Percentiles rank a stretch among this genome's conserved stretches.
Evolutionary conservation across 176 grass and related monocot species (phyloP).

Genomic region (Alopecurus myosuroides): DNA sequence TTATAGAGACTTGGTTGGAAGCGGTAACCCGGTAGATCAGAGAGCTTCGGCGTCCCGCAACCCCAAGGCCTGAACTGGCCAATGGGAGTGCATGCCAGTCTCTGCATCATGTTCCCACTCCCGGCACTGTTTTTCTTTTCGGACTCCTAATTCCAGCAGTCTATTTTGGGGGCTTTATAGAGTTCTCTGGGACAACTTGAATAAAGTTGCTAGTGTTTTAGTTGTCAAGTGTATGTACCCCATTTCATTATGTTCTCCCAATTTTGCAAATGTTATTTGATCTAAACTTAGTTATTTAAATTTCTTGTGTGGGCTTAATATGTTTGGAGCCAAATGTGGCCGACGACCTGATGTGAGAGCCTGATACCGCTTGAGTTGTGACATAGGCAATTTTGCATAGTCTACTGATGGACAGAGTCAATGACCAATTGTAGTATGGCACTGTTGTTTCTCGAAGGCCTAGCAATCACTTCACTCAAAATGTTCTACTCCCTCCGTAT

Average conservation of each 20-base stretch:
- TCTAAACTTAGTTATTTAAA: not conserved
- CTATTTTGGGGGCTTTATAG: constrained; percentile 24
- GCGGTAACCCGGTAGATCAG: constrained; percentile 25
- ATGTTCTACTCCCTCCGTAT: too few relatives aligned
- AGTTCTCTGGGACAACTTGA: constrained; percentile 27
- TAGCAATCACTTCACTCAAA: not conserved
- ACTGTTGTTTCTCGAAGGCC: not conserved
- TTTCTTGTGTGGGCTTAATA: not conserved
- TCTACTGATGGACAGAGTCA: not conserved
- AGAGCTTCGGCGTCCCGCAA: constrained; percentile 20
- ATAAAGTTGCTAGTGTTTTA: constrained; percentile 27
- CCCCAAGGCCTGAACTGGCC: constrained; percentile 25
- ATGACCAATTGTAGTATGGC: not conserved
- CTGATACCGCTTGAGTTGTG: not conserved
- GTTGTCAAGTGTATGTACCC: constrained; percentile 15
- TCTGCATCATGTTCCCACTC: not conserved
- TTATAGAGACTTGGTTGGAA: constrained; percentile 62
- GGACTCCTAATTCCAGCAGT: not conserved
- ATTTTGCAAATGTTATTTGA: constrained; percentile 42
- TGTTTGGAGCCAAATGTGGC: not conserved
- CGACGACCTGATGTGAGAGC: not conserved
- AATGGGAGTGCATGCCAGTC: not conserved
- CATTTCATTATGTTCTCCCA: constrained; percentile 23
- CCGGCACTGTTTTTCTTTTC: not conserved
- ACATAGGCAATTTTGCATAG: not conserved